Evolutionary conservation across 108 stramenopile species (phyloP).

Genomic region (Poteriospumella lacustris): DNA sequence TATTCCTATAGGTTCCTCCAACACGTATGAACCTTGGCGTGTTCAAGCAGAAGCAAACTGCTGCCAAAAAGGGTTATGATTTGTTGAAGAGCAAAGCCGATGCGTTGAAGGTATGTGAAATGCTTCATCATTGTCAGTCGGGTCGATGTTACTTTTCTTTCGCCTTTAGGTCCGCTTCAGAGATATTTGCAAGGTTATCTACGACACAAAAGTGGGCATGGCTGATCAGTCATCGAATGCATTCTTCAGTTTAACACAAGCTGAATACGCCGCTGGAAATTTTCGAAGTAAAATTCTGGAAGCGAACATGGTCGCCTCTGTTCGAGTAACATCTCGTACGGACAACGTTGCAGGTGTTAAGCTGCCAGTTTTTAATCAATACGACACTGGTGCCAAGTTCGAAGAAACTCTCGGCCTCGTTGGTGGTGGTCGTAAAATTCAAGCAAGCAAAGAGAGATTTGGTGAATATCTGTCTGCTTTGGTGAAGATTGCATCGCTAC

Average conservation of each 20-base stretch:
- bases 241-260: conserved; percentile 89
- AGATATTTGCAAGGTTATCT: conserved; percentile 88
- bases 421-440: conserved; percentile 91
- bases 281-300: conserved; percentile 89
- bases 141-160: conserved; percentile 16
- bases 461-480: conserved; percentile 71
- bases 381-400: conserved; percentile 77
- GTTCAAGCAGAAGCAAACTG: conserved; percentile 89
- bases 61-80: conserved; percentile 84
- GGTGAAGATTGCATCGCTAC: conserved; percentile 90
- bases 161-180: conserved; percentile 72
- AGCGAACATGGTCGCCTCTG: conserved; percentile 65
- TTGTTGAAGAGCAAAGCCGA: conserved; percentile 94
- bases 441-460: conserved; percentile 81
- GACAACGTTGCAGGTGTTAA: conserved; percentile 98
- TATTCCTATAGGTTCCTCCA: conserved; percentile 93
- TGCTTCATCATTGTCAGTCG: not conserved
- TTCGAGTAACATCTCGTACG: conserved; percentile 47
- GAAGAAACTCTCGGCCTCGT: conserved; percentile 83
- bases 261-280: conserved; percentile 96
- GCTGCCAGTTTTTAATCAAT: conserved; percentile 90
- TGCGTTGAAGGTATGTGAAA: conserved; percentile 69
- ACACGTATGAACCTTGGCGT: conserved; percentile 95
- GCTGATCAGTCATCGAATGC: conserved; percentile 59
- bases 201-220: conserved; percentile 84